Evolutionary conservation across 352 stramenopile genomes (phyloP), one percentile per base, ranked within the genome.

Genomic region (Paralagenidium karlingii): DNA sequence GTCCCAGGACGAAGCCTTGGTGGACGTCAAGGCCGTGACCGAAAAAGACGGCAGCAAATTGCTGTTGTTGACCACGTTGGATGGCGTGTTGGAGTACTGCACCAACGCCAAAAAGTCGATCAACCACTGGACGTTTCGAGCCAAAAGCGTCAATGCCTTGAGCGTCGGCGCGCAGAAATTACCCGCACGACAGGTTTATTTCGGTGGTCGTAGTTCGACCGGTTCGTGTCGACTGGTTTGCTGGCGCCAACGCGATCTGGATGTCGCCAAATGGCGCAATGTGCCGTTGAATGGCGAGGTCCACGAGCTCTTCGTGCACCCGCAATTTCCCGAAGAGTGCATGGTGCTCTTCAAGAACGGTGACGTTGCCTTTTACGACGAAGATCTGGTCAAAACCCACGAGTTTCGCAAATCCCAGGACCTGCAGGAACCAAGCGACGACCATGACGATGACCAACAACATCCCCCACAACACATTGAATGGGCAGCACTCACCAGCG

Each of bases 91-190:
- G 28, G 74, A 87, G 49, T 67, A 76, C 49, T 73, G 61, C 49
- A 53, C 55, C 32, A 49, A 68, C 22, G 60, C 73, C 34, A 61
- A 67, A 52, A 76, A 86, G 51, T 86, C 67, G 37, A 41, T 80
- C 30, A 76, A 82, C 56, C 67, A 86, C 60, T 86, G 73, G 73
- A 73, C 64, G 19, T 82, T 86, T 51, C 63, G 67, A 11, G 39
- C 62, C 22, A 68, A 75, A 20, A 90, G 63, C 21, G 71, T 82
- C 12, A 85, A 64, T 24, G 68, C 66, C 39, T 83, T 83, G 19
- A 63, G 51, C 11, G 76, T 48, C 0, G 58, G 55, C 8, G 73
- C 73, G 8, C 63, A 64, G 49, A 66, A 68, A 32, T 65, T 82
- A 39, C 67, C 73, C 30, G 39, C 51, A 5, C 81, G 65, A 12